Conservation (phyloP, 345 rosid genomes). For the Combretum micranthum region DNA sequence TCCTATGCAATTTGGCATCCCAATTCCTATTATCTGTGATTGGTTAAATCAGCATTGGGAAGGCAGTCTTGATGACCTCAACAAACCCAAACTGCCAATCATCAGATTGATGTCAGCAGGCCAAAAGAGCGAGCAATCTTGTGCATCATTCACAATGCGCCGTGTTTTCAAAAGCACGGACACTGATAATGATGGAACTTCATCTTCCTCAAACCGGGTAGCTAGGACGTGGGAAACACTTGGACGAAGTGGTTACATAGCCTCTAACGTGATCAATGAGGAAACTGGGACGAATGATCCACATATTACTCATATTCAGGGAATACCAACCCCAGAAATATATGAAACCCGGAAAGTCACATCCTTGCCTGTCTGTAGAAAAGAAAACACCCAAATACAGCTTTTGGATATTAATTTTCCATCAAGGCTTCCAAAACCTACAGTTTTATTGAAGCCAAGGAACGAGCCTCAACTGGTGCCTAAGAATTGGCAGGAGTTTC, state of each 20-base stretch:
- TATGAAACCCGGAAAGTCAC: conserved; percentile 72
- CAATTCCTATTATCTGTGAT: conserved; percentile 82
- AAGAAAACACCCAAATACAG: conserved; percentile 43
- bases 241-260: conserved; percentile 34
- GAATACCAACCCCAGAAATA: conserved; percentile 88
- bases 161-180: conserved; percentile 70
- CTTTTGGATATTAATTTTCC: conserved; percentile 94
- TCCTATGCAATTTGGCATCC: conserved; percentile 85
- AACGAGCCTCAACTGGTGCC: conserved; percentile 23
- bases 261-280: conserved; percentile 31
- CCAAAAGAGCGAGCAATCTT: conserved; percentile 83
- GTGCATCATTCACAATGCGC: conserved; percentile 75
- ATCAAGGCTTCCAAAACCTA: conserved; percentile 36
- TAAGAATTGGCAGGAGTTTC: conserved; percentile 23
- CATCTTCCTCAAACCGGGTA: conserved; percentile 45
- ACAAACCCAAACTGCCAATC: conserved; percentile 79
- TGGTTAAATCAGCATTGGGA: conserved; percentile 99
- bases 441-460: conserved; percentile 14
- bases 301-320: conserved; percentile 48
- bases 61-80: conserved; percentile 83
- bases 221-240: conserved; percentile 32
- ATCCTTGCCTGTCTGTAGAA: conserved; percentile 53
- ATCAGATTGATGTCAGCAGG: conserved; percentile 86
- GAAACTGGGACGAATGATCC: conserved; percentile 33
- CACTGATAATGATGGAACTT: conserved; percentile 34